phyloP scores from a whole-genome alignment of 352 stramenopile species.

The Halophytophthora polymorphica region DNA sequence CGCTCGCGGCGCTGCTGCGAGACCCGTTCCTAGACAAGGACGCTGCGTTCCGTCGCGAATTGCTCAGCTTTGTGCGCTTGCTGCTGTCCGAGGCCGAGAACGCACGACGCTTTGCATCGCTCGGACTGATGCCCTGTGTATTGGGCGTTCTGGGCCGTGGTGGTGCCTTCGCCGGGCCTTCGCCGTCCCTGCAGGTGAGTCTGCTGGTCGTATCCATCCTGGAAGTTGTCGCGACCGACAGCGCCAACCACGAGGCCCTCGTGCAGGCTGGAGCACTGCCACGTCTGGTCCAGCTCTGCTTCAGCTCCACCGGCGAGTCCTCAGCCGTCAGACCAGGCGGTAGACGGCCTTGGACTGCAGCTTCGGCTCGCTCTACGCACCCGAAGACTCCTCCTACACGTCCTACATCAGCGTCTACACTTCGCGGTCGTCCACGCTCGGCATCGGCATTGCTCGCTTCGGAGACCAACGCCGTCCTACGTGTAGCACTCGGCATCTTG shows the following conservation, averaged over 20 bases:
- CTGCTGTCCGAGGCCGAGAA: slow-evolving; percentile 60
- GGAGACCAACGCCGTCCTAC: slow-evolving; percentile 23
- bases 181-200: slow-evolving; percentile 31
- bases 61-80: slow-evolving; percentile 63
- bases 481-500: slow-evolving; percentile 50
- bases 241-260: slow-evolving; percentile 49
- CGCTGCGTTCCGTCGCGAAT: slow-evolving; percentile 43
- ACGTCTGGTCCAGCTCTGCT: slow-evolving; percentile 52
- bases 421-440: slow-evolving; percentile 7
- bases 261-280: slow-evolving; percentile 44
- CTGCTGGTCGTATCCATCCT: slow-evolving; percentile 59
- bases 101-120: slow-evolving; percentile 49
- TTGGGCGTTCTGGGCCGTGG: slow-evolving; percentile 38
- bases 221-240: slow-evolving; percentile 45
- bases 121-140: slow-evolving; percentile 49
- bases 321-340: slow-evolving; percentile 1
- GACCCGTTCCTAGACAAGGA: slow-evolving; percentile 73
- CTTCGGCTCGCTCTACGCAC: not conserved
- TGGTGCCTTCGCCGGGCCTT: slow-evolving; percentile 7
- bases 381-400: slow-evolving; percentile 4
- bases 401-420: slow-evolving; percentile 12
- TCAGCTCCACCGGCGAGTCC: slow-evolving; percentile 14
- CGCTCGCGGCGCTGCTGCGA: slow-evolving; percentile 44
- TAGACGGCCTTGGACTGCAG: slow-evolving; percentile 16
- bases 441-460: slow-evolving; percentile 16